phyloP scores from a whole-genome alignment of 108 stramenopile genomes.

The Epipyxis sp. region DNA sequence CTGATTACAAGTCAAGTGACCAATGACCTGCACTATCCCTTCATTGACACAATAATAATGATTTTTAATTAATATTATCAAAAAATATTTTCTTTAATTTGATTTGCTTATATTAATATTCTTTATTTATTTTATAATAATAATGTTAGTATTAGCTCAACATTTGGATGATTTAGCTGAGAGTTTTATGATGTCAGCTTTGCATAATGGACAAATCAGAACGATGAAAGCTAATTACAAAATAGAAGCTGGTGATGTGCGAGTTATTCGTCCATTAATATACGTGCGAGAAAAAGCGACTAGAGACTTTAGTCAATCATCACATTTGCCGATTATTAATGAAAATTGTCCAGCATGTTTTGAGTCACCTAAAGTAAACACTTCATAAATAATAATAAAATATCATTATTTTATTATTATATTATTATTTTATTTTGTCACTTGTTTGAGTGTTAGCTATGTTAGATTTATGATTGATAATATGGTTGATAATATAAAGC shows the following conservation, averaged over 20 bases:
- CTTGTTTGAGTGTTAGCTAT: too few relatives aligned
- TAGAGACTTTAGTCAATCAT: conserved; percentile 80
- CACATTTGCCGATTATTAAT: conserved; percentile 89
- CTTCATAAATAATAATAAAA: too few relatives aligned
- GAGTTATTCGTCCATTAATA: conserved; percentile 91
- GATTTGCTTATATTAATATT: too few relatives aligned
- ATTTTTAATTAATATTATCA: conserved; percentile 17
- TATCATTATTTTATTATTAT: too few relatives aligned
- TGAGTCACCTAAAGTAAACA: conserved; percentile 97
- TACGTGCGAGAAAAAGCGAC: conserved; percentile 86
- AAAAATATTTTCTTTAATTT: too few relatives aligned
- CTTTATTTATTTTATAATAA: too few relatives aligned
- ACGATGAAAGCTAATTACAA: conserved; percentile 95
- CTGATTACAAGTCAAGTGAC: too few relatives aligned
- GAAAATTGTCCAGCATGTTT: conserved; percentile 99
- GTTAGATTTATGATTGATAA: too few relatives aligned
- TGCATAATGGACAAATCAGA: conserved; percentile 94
- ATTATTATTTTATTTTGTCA: too few relatives aligned
- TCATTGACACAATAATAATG: conserved; percentile 2
- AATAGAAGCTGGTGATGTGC: conserved; percentile 76
- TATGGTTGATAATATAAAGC: too few relatives aligned
- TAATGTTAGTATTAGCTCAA: conserved; percentile 93
- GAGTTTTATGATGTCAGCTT: conserved; percentile 93
- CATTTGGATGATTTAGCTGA: conserved; percentile 95
- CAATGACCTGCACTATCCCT: too few relatives aligned